phyloP scores from a whole-genome alignment of 495 filamentous ascomycete genomes.

The Aspergillus sclerotioniger region DNA sequence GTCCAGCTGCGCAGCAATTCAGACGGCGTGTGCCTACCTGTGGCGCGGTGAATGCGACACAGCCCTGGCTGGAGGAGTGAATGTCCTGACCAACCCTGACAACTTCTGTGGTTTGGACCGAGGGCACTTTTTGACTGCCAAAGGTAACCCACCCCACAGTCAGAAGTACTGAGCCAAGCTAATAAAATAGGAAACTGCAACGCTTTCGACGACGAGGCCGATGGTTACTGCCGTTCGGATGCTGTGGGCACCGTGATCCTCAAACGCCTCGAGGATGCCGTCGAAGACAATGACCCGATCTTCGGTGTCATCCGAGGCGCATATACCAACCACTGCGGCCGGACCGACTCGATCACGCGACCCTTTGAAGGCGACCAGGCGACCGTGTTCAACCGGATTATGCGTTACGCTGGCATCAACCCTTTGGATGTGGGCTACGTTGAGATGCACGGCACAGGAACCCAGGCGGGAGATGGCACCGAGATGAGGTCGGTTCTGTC shows the following conservation, averaged over 20 bases:
- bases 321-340: conserved; percentile 70
- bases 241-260: conserved; percentile 66
- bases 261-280: conserved; percentile 71
- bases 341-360: conserved; percentile 74
- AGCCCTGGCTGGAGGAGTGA: conserved; percentile 78
- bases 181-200: conserved; percentile 55
- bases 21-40: conserved; percentile 76
- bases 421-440: conserved; percentile 75
- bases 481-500: conserved; percentile 77
- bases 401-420: conserved; percentile 65
- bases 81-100: conserved; percentile 76
- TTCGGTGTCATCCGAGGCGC: conserved; percentile 63
- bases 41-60: conserved; percentile 80
- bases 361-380: conserved; percentile 73
- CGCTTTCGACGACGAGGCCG: conserved; percentile 71
- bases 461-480: conserved; percentile 75
- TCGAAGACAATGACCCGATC: conserved; percentile 68
- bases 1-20: conserved; percentile 76
- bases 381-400: conserved; percentile 60
- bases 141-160: neutral
- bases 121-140: conserved; percentile 5
- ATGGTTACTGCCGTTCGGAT: conserved; percentile 76
- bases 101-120: conserved; percentile 72
- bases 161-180: neutral
- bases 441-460: conserved; percentile 85